These are phyloP conservation scores for Coffea canephora DNA, from an alignment of 257 asterid species.

Conservation along the genomic window DNA sequence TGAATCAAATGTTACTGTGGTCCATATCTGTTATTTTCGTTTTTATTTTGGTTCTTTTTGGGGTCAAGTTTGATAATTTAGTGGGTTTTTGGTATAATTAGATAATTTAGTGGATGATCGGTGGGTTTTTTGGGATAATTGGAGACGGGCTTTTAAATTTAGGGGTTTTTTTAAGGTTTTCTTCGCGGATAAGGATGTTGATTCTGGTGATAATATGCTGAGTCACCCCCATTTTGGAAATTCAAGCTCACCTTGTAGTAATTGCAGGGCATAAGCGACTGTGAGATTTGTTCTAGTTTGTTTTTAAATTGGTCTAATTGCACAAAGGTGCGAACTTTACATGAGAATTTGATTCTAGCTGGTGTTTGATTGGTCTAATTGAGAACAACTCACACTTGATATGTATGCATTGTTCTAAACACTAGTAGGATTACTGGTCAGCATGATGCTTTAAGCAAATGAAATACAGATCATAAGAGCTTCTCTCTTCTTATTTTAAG, in stretches of 20 bases:
- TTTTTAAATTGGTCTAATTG: background rate
- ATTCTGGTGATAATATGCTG: background rate
- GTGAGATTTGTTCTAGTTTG: too few species aligned
- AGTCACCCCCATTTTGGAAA: background rate
- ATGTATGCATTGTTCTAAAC: background rate
- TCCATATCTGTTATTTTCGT: too few species aligned
- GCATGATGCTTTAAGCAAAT: background rate
- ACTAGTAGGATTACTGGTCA: background rate
- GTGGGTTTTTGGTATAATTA: too few species aligned
- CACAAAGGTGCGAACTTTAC: background rate
- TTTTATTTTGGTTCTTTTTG: too few species aligned
- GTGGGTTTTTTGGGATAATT: too few species aligned
- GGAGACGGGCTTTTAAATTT: background rate
- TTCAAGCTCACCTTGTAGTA: background rate
- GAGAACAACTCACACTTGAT: background rate
- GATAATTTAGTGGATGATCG: too few species aligned
- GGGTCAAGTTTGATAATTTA: too few species aligned
- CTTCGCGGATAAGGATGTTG: background rate
- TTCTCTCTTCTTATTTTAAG: background rate
- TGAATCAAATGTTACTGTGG: too few species aligned
- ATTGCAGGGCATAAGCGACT: background rate
- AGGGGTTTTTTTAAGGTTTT: background rate
- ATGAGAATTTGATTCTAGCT: background rate
- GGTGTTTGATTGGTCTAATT: background rate
- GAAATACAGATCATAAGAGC: background rate